Conservation (phyloP, 805 yeast species). For the Kuraishia hungarica region DNA sequence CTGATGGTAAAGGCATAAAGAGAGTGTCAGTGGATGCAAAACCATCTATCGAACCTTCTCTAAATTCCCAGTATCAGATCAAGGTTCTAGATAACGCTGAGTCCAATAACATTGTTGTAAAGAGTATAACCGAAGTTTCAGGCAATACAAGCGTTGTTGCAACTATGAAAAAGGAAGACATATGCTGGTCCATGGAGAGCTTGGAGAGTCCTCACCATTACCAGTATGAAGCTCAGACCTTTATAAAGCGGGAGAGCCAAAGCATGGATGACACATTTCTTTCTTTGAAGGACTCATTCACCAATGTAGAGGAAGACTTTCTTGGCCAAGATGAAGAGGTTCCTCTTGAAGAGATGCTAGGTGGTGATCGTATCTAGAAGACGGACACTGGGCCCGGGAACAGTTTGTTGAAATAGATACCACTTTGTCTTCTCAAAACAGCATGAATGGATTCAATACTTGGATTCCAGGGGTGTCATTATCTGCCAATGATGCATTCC, state of each 20-base stretch:
- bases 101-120: not conserved
- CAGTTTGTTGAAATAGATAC: not conserved
- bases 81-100: constrained; percentile 1
- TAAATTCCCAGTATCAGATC: not conserved
- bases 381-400: not conserved
- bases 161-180: not conserved
- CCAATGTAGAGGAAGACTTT: not conserved
- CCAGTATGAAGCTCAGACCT: not conserved
- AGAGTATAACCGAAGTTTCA: not conserved
- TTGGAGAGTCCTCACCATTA: not conserved
- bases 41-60: not conserved
- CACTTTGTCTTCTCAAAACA: not conserved
- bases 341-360: not conserved
- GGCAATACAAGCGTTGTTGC: not conserved
- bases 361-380: not conserved
- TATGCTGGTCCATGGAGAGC: not conserved
- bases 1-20: not conserved
- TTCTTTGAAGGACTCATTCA: not conserved
- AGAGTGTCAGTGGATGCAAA: not conserved
- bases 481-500: constrained; percentile 7
- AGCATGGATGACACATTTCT: not conserved
- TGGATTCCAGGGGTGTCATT: constrained; percentile 11
- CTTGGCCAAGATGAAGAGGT: not conserved
- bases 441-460: not conserved
- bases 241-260: not conserved